A percentile compares a stretch with the other conserved stretches of the same genome.
These are phyloP conservation scores for Sphagnurus paluster DNA, from an alignment of 1,284 basidiomycete genomes.

Conservation along the genomic window DNA sequence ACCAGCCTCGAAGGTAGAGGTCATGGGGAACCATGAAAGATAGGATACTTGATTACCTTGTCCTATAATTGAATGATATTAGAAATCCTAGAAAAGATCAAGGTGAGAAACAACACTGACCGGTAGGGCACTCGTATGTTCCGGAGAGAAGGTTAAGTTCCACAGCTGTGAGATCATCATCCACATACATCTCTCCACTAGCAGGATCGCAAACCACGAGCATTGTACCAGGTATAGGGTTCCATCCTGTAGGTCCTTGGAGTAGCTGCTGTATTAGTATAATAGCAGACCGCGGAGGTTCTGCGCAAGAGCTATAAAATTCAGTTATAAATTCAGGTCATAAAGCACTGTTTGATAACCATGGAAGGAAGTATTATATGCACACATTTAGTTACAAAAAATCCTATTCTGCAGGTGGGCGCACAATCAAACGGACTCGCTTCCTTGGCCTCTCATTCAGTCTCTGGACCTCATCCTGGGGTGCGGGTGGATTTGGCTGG, in stretches of 20 bases:
- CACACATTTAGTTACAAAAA: too few relatives aligned
- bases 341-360: too few relatives aligned
- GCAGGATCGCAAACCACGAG: background rate
- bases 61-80: conserved; percentile 2
- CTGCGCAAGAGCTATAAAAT: too few relatives aligned
- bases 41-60: conserved; percentile 4
- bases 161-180: conserved; percentile 13
- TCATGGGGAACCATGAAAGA: conserved; percentile 15
- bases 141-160: conserved; percentile 16
- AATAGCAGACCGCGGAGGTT: too few relatives aligned
- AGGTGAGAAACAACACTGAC: conserved; percentile 9
- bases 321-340: too few relatives aligned
- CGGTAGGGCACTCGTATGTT: conserved; percentile 15
- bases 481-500: too few relatives aligned
- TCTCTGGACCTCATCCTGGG: too few relatives aligned
- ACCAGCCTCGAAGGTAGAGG: conserved; percentile 8
- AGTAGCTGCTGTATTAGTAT: too few relatives aligned
- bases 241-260: background rate
- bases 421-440: too few relatives aligned
- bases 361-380: too few relatives aligned
- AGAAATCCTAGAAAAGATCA: background rate
- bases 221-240: conserved; percentile 5
- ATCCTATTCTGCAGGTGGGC: too few relatives aligned
- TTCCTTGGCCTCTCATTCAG: too few relatives aligned
- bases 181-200: conserved; percentile 5